phyloP scores from a whole-genome alignment of 768 basidiomycete species.

The Podaxis sp. region DNA sequence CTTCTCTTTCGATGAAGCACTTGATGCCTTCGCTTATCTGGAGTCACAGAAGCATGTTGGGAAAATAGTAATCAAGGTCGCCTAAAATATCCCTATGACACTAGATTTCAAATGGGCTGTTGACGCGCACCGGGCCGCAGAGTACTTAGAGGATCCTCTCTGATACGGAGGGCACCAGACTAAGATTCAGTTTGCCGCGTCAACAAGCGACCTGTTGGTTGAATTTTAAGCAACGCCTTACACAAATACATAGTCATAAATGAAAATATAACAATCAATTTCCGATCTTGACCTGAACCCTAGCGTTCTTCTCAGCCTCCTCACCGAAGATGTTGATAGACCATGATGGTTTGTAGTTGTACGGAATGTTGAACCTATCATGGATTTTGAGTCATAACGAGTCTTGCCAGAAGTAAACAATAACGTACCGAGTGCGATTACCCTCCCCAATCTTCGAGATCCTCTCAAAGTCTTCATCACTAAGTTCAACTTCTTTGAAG shows the following conservation, averaged over 20 bases:
- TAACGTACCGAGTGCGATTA: conserved; percentile 40
- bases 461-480: conserved; percentile 63
- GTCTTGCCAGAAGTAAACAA: neutral
- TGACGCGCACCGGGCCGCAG: too few species aligned
- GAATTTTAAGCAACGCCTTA: neutral
- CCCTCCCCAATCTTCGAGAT: conserved; percentile 49
- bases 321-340: conserved; percentile 72
- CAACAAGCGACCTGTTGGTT: too few species aligned
- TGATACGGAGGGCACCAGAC: too few species aligned
- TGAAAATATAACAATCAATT: neutral
- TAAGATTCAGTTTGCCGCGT: too few species aligned
- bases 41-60: conserved; percentile 55
- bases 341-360: conserved; percentile 55
- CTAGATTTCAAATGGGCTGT: neutral
- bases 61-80: conserved; percentile 53
- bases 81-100: neutral
- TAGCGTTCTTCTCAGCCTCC: conserved; percentile 46
- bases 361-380: conserved; percentile 62
- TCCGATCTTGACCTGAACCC: conserved; percentile 31
- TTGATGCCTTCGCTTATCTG: conserved; percentile 50
- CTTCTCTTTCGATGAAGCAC: conserved; percentile 51
- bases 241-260: neutral
- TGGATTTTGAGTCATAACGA: neutral
- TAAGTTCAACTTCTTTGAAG: conserved; percentile 71
- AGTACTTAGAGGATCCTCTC: too few species aligned